Evolutionary conservation across 805 yeast species (phyloP), one percentile per base, ranked within the genome.

Genomic region (Huiozyma sinensis): DNA sequence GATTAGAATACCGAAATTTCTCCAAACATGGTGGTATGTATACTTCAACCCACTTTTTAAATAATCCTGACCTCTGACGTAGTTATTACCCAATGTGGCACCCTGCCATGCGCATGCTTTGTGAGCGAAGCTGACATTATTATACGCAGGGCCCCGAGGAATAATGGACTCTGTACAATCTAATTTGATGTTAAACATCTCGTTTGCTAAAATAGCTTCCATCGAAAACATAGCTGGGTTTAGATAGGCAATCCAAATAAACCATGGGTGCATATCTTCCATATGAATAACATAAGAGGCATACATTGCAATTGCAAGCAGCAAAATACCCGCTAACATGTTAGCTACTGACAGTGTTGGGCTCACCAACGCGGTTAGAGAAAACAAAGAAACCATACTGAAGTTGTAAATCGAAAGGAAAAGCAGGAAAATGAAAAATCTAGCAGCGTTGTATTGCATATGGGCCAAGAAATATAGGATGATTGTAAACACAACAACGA

Each of bases 261-360:
- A 79, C 89, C 90, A 83, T 39, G 77, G 79, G 50, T 76, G 79
- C 81, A 79, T 76, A 8, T 70, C 66, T 3, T 72, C 71, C 33
- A 72, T 61, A 42, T 83, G 85, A 50, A 80, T 71, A 65, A 78
- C 72, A 59, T 68, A 78, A 28, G 86, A 83, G n/a, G 85, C 72
- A 60, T 81, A 82, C 49, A 78, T 64, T 27, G 73, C 65, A 47
- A 76, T 54, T 4, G 69, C 66, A 49, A 81, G 58, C 56, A 80
- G 61, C 24, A 70, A 49, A 11, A 79, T 49, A 63, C 85, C 82
- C 7, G 80, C 75, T 28, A 79, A 55, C 13, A 80, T 70, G 66
- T 75, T 78, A 2, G 87, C 87, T 36, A 70, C 66, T n/a, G 76
- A 65, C 36, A 76, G 58, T 9, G 71, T 65, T 28, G 73, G 70